These are phyloP conservation scores for Astragalus membranaceus DNA, from an alignment of 306 rosid genomes.

Conservation along the genomic window DNA sequence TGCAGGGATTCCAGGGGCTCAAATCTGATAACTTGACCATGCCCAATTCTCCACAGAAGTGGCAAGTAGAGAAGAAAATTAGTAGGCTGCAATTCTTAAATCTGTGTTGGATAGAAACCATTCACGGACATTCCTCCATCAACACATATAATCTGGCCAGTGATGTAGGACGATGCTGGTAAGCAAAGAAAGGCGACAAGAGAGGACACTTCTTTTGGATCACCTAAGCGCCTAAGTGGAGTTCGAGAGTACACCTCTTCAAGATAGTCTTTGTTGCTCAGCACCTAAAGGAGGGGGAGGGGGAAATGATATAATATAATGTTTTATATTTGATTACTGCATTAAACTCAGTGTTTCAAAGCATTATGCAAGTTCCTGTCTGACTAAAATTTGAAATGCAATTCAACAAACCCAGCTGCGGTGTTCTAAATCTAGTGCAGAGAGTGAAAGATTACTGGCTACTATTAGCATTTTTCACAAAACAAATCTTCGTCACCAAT, in stretches of 20 bases:
- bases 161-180: conserved; percentile 72
- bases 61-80: background rate
- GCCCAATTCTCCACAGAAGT: background rate
- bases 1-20: background rate
- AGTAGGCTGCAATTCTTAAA: conserved; percentile 18
- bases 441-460: background rate
- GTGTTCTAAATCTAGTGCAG: background rate
- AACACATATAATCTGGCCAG: conserved; percentile 68
- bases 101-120: conserved; percentile 44
- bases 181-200: conserved; percentile 70
- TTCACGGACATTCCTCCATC: conserved; percentile 75
- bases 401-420: background rate
- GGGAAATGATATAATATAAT: conserved; percentile 6
- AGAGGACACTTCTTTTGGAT: conserved; percentile 66
- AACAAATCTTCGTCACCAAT: too few species aligned
- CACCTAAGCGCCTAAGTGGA: conserved; percentile 61
- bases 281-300: conserved; percentile 36
- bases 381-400: background rate
- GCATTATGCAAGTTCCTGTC: background rate
- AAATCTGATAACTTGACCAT: background rate
- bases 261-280: conserved; percentile 46
- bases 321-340: background rate
- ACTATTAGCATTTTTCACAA: too few species aligned
- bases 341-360: background rate
- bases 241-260: conserved; percentile 72